phyloP scores from a whole-genome alignment of 495 filamentous ascomycete species.

The Tricharina praecox region DNA sequence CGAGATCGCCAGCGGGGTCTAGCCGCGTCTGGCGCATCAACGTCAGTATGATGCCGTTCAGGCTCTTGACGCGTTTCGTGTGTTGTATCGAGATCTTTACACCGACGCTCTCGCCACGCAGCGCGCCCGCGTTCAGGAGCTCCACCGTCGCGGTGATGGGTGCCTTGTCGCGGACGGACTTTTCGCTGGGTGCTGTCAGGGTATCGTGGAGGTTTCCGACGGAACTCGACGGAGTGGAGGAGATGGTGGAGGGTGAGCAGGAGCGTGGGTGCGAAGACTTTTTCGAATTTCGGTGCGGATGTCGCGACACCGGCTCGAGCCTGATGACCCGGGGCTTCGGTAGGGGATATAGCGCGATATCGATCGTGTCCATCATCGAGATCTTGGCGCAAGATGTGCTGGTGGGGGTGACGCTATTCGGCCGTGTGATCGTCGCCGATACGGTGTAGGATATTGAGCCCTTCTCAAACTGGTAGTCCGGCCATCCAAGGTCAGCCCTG shows the following conservation, averaged over 20 bases:
- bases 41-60: constrained; percentile 84
- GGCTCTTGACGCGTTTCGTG: constrained; percentile 67
- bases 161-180: constrained; percentile 7
- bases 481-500: constrained; percentile 5
- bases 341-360: constrained; percentile 39
- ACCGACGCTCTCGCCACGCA: constrained; percentile 68
- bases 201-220: constrained; percentile 11
- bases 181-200: not conserved
- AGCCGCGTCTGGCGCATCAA: constrained; percentile 83
- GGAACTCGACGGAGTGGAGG: constrained; percentile 15
- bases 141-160: constrained; percentile 76
- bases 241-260: constrained; percentile 6
- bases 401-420: no score
- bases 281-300: constrained; percentile 11
- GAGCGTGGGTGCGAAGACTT: constrained; percentile 11
- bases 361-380: constrained; percentile 54
- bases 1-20: constrained; percentile 52
- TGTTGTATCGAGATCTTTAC: constrained; percentile 71
- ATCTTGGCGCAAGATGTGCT: constrained; percentile 69
- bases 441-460: constrained; percentile 84
- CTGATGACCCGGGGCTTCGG: constrained; percentile 59
- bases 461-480: constrained; percentile 85
- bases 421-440: constrained; percentile 74
- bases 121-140: constrained; percentile 60
- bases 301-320: constrained; percentile 48